Evolutionary conservation across 2,329 filamentous ascomycete species (phyloP), one percentile per base, ranked within the genome.

Genomic region (Fusarium papillatum): DNA sequence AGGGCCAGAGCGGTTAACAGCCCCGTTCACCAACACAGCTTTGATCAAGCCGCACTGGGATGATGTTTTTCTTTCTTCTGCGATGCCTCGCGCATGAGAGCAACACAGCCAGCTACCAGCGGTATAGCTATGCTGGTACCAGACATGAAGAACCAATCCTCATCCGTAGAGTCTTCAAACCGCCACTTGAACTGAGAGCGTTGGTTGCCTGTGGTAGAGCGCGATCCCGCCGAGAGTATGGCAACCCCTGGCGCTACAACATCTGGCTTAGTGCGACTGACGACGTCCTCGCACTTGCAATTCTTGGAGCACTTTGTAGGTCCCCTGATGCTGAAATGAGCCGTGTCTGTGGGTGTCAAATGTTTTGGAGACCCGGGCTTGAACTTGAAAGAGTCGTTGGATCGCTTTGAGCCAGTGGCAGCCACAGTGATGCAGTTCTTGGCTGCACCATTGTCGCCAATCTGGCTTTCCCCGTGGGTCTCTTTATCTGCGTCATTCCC

Each of bases 401-500:
- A 5, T 36, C 64, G 11, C 26, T 50, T 60, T 3, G 64, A 34
- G 8, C 64, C 50, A 4, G 64, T 61, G 13, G 65, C 53, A 4
- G 55, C 65, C 7, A 67, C 55, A 0, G 65, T 67, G 14, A 67
- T 61, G 55, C 65, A 67, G 65, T 67, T 67, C 31, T 62, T 67
- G 64, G 64, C 64, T 4, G 50, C 50, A 3, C 14, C 64, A 16
- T 17, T 24, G 29, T 19, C 65, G 4, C 55, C 65, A 10, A 67
- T 61, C 13, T 34, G 53, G 11, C 59, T 62, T 5, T 41, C 39
- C 19, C 39, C 39, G 19, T 41, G 39, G 9, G 2, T 41, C 19
- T 41, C 19, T 6, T 41, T 19, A 6, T 41, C 39, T 6, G 39
- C 39, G 0, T 41, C 17, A n/a, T 41, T 41, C 9, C 39, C 19